Conservation (phyloP, 371 early-diverging fungal genomes). For the Mucor irregularis region DNA sequence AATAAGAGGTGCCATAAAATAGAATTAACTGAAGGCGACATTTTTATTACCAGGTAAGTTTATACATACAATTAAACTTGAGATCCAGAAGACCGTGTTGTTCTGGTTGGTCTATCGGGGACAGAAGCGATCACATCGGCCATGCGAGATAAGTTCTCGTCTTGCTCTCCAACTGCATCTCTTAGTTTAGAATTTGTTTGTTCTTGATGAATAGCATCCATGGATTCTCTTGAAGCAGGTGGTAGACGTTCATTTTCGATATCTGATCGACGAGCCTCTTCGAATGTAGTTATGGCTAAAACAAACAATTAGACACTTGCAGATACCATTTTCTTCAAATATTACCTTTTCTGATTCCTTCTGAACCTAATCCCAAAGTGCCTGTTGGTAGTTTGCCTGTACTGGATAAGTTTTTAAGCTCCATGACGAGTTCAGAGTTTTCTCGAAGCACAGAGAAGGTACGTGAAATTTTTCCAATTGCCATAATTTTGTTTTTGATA, state of each 20-base stretch:
- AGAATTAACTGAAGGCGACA: too few species aligned
- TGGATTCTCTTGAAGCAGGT: constrained; percentile 60
- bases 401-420: constrained; percentile 86
- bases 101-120: too few species aligned
- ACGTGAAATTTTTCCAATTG: constrained; percentile 88
- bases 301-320: neutral
- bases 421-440: constrained; percentile 88
- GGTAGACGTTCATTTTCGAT: constrained; percentile 92
- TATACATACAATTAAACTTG: constrained; percentile 16
- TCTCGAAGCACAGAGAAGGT: constrained; percentile 87
- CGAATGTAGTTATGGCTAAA: constrained; percentile 84
- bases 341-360: constrained; percentile 81
- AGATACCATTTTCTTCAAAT: neutral
- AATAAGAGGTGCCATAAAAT: too few species aligned
- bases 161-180: constrained; percentile 7
- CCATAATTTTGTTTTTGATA: constrained; percentile 89
- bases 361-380: constrained; percentile 84
- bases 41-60: too few species aligned
- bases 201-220: constrained; percentile 43
- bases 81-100: neutral
- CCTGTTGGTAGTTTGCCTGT: constrained; percentile 81
- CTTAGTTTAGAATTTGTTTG: constrained; percentile 40
- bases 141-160: constrained; percentile 12
- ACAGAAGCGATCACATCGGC: constrained; percentile 23
- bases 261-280: constrained; percentile 89